Percentiles rank a stretch among this genome's conserved stretches.
Evolutionary conservation across 805 yeast species (phyloP).

Genomic region (Scheffersomyces ergatensis): DNA sequence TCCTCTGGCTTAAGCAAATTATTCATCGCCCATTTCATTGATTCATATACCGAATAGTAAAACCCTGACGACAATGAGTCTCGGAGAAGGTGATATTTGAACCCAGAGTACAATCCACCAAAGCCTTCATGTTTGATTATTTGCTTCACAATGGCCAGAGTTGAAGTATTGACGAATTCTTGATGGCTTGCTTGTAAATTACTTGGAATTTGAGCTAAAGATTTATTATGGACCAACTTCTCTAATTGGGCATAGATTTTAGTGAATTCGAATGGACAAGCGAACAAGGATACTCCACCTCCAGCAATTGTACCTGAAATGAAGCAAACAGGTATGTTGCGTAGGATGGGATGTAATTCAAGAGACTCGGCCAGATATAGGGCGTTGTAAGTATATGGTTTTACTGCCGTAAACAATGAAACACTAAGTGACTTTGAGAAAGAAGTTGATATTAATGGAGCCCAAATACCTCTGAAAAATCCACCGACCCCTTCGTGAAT

Average conservation of each 20-base stretch:
- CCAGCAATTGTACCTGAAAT: conserved; percentile 69
- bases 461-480: conserved; percentile 72
- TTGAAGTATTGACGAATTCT: conserved; percentile 15
- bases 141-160: conserved; percentile 45
- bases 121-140: conserved; percentile 61
- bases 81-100: conserved; percentile 60
- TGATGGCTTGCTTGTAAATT: conserved; percentile 10
- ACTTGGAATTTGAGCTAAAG: conserved; percentile 12
- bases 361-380: conserved; percentile 9
- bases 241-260: conserved; percentile 78
- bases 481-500: conserved; percentile 64
- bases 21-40: conserved; percentile 54
- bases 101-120: conserved; percentile 70
- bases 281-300: conserved; percentile 56
- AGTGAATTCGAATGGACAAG: conserved; percentile 85
- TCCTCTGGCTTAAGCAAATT: conserved; percentile 23
- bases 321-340: conserved; percentile 43
- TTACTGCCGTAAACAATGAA: conserved; percentile 54
- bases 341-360: conserved; percentile 34
- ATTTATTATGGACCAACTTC: conserved; percentile 34
- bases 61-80: conserved; percentile 72
- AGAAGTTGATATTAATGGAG: conserved; percentile 68
- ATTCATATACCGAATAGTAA: conserved; percentile 74
- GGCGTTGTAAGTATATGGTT: conserved; percentile 35
- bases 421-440: conserved; percentile 65